Percentiles rank a stretch among this genome's conserved stretches.
Evolutionary conservation across 345 rosid species (phyloP).

Genomic region (Fremontodendron californicum): DNA sequence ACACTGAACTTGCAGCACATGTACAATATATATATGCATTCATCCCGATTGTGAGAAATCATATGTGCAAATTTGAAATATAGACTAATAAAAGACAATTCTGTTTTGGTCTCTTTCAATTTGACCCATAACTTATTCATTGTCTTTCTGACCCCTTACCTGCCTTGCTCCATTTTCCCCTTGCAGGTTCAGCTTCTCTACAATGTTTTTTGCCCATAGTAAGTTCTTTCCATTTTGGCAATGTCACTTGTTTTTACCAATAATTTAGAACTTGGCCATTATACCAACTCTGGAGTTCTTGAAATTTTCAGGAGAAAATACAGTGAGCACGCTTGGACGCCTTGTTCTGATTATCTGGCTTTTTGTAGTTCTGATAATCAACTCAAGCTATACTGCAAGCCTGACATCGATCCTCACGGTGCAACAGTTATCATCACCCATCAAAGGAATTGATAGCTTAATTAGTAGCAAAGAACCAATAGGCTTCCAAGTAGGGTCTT

Average conservation of each 20-base stretch:
- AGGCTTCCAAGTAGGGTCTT: conserved; percentile 83
- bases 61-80: background rate
- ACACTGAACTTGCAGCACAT: background rate
- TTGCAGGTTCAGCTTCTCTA: conserved; percentile 91
- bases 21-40: background rate
- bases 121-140: background rate
- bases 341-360: conserved; percentile 80
- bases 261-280: background rate
- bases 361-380: conserved; percentile 78
- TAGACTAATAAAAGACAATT: background rate
- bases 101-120: background rate
- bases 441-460: conserved; percentile 73
- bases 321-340: conserved; percentile 81
- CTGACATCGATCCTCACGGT: conserved; percentile 87
- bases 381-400: conserved; percentile 90
- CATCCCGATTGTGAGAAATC: background rate
- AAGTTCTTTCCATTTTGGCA: conserved; percentile 34
- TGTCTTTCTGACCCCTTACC: background rate
- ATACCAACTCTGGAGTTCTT: conserved; percentile 8
- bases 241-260: background rate
- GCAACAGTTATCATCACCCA: conserved; percentile 81
- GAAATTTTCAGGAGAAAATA: conserved; percentile 68
- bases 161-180: background rate
- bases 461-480: conserved; percentile 42
- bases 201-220: conserved; percentile 88